Conservation (phyloP, 768 basidiomycete genomes). For the Leccinum imitatum region DNA sequence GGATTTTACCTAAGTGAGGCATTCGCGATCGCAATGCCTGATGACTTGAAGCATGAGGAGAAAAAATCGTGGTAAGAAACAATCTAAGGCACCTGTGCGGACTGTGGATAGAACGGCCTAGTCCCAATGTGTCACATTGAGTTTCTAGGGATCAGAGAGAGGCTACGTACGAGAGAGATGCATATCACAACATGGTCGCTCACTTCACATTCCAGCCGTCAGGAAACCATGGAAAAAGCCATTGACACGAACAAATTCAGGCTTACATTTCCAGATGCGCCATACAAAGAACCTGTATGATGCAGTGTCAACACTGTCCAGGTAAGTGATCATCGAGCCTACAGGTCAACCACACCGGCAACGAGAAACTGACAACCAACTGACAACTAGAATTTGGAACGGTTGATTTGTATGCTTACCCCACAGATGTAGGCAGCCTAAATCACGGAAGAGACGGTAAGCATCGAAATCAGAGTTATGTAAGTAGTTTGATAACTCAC, state of each 20-base stretch:
- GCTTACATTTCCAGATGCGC: slow-evolving; percentile 21
- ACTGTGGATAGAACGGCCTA: slow-evolving; percentile 9
- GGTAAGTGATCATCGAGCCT: neutral
- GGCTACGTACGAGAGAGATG: slow-evolving; percentile 12
- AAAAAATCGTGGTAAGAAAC: neutral
- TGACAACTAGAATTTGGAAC: neutral
- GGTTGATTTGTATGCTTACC: slow-evolving; percentile 1
- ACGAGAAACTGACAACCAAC: neutral
- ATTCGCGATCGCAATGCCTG: neutral
- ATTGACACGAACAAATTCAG: neutral
- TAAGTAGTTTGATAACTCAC: neutral
- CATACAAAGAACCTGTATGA: slow-evolving; percentile 17
- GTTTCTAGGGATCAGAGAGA: neutral
- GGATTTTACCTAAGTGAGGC: neutral
- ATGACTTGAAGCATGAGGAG: neutral
- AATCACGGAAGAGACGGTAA: neutral
- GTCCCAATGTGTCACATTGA: neutral
- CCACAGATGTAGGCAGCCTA: slow-evolving; percentile 11
- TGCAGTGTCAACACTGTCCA: neutral
- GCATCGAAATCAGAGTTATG: neutral
- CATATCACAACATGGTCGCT: slow-evolving; percentile 10
- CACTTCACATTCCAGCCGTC: slow-evolving; percentile 4
- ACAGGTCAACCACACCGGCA: slow-evolving; percentile 5
- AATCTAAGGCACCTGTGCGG: slow-evolving; percentile 7
- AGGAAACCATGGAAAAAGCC: neutral